Evolutionary conservation across 306 rosid genomes (phyloP).

Genomic region (Ormosia semicastrata): DNA sequence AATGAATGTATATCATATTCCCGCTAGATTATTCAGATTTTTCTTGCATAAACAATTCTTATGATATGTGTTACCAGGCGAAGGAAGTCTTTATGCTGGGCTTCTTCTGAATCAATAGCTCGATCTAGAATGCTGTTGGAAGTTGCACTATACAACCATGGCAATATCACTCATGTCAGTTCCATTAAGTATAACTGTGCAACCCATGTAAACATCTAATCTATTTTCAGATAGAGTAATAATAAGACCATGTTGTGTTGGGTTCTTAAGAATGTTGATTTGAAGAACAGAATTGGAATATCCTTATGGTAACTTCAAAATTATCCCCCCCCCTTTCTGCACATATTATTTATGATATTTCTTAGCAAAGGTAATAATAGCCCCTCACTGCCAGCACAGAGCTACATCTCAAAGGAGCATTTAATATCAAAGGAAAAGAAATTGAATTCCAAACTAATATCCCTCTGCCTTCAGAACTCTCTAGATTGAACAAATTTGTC

Average conservation of each 20-base stretch:
- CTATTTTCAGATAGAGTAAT: not conserved
- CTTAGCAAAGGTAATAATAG: not conserved
- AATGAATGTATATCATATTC: slow-evolving; percentile 27
- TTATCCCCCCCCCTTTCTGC: too few species aligned
- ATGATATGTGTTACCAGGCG: slow-evolving; percentile 42
- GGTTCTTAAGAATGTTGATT: too few species aligned
- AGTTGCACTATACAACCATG: slow-evolving; percentile 67
- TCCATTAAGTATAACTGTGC: slow-evolving; percentile 10
- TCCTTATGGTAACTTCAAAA: too few species aligned
- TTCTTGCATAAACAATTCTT: not conserved
- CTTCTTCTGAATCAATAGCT: slow-evolving; percentile 95
- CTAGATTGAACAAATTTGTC: not conserved
- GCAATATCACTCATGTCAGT: slow-evolving; percentile 41
- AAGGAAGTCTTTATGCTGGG: slow-evolving; percentile 66
- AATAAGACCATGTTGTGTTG: not conserved
- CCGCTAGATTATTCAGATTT: slow-evolving; percentile 15
- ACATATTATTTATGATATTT: not conserved
- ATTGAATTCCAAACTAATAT: not conserved
- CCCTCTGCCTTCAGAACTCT: not conserved
- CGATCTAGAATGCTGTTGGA: slow-evolving; percentile 97
- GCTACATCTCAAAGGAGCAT: not conserved
- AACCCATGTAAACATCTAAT: not conserved
- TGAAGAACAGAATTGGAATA: too few species aligned
- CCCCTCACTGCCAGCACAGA: not conserved
- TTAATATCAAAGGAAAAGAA: not conserved